These are phyloP conservation scores for Aspergillus caelatus DNA, from an alignment of 2,329 filamentous ascomycete species.

Conservation along the genomic window DNA sequence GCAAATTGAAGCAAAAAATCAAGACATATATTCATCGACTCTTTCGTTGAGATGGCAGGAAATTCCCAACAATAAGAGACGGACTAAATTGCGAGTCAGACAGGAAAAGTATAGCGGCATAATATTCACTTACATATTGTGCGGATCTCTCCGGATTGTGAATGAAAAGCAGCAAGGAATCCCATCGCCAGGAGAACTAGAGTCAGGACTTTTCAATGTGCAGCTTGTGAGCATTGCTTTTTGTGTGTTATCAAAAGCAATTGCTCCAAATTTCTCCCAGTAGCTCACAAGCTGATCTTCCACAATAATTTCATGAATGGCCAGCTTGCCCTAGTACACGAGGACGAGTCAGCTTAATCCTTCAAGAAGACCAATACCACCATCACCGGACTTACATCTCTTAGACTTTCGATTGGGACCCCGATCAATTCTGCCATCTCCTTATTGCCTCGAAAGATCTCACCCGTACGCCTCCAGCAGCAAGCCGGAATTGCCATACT, in stretches of 20 bases:
- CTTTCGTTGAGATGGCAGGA: constrained; percentile 78
- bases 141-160: constrained; percentile 89
- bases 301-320: constrained; percentile 91
- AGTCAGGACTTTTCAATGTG: constrained; percentile 79
- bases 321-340: constrained; percentile 75
- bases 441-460: constrained; percentile 96
- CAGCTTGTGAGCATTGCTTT: constrained; percentile 96
- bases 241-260: constrained; percentile 91
- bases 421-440: constrained; percentile 98
- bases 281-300: constrained; percentile 95
- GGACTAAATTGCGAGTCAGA: constrained; percentile 61
- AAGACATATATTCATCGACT: constrained; percentile 36
- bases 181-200: constrained; percentile 66
- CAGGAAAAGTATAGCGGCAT: neutral
- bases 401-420: constrained; percentile 83
- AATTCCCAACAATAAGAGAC: constrained; percentile 94
- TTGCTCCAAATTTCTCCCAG: constrained; percentile 98
- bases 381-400: constrained; percentile 70
- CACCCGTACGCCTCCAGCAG: constrained; percentile 93
- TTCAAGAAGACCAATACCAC: neutral
- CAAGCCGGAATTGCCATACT: constrained; percentile 98
- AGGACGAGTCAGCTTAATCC: constrained; percentile 9
- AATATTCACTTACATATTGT: constrained; percentile 78
- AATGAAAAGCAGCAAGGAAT: constrained; percentile 98
- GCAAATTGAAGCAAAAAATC: neutral